These are phyloP conservation scores for Styphnolobium japonicum DNA, from an alignment of 306 rosid species.

Conservation along the genomic window DNA sequence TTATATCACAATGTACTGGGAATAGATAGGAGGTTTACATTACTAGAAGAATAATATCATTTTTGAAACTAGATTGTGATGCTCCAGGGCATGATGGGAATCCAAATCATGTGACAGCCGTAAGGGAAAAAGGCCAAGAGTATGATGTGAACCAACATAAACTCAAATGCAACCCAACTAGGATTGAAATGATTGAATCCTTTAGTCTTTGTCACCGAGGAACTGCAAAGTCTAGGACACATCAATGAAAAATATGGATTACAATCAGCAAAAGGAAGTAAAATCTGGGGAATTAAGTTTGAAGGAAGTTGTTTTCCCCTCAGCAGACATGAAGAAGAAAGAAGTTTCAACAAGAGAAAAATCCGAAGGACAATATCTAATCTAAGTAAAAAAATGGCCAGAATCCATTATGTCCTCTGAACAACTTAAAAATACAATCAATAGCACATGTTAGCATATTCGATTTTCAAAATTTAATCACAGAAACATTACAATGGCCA, in stretches of 20 bases:
- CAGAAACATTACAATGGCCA: not conserved
- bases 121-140: not conserved
- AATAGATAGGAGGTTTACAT: not conserved
- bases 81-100: constrained; percentile 5
- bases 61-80: not conserved
- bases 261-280: constrained; percentile 32
- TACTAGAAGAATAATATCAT: not conserved
- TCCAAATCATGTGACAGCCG: constrained; percentile 13
- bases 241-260: constrained; percentile 32
- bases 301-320: not conserved
- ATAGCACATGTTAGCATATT: not conserved
- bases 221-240: constrained; percentile 55
- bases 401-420: not conserved
- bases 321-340: not conserved
- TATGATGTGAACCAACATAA: constrained; percentile 8
- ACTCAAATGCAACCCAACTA: constrained; percentile 34
- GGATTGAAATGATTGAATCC: constrained; percentile 35
- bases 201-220: constrained; percentile 54
- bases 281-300: constrained; percentile 7
- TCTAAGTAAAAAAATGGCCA: not conserved
- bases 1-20: not conserved
- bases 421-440: not conserved
- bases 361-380: not conserved
- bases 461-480: not conserved
- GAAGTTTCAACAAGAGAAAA: not conserved